Conservation (phyloP, 768 basidiomycete species). For the Phlegmacium glaucopus region DNA sequence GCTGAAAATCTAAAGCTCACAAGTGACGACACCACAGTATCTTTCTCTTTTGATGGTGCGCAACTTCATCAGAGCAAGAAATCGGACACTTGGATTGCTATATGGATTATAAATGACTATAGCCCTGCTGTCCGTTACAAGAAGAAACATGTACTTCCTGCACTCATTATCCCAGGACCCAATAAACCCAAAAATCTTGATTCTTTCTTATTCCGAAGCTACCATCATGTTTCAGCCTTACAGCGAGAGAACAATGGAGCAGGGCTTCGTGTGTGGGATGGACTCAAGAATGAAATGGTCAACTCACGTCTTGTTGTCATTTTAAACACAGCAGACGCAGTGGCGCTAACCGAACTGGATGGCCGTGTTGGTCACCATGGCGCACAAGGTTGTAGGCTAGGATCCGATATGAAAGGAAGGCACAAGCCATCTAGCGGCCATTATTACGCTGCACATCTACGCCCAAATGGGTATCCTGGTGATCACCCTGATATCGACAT, state of each 20-base stretch:
- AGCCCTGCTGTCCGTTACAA: too few relatives aligned
- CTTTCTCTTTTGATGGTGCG: too few relatives aligned
- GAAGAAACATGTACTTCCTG: too few relatives aligned
- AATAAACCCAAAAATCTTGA: too few relatives aligned
- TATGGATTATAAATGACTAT: too few relatives aligned
- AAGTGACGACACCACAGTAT: too few relatives aligned
- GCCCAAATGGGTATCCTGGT: conserved; percentile 11
- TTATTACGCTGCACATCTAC: conserved; percentile 8
- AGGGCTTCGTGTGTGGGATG: background rate
- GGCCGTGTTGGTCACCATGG: conserved; percentile 29
- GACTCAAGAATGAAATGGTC: background rate
- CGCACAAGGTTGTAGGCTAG: conserved; percentile 23
- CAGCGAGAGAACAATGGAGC: conserved; percentile 16
- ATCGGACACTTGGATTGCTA: too few relatives aligned
- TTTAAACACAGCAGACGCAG: conserved; percentile 7
- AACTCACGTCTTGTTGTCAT: background rate
- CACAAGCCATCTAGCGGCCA: conserved; percentile 15
- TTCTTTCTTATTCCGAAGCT: too few relatives aligned
- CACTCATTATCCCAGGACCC: too few relatives aligned
- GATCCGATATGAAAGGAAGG: conserved; percentile 21
- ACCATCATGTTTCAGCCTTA: conserved; percentile 31
- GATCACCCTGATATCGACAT: conserved; percentile 10
- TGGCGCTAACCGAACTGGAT: conserved; percentile 15
- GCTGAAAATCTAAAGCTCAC: too few relatives aligned
- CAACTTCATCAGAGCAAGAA: too few relatives aligned